Base-by-base conservation (phyloP, 2,329 filamentous ascomycete species). In the Fusarium buharicum region DNA sequence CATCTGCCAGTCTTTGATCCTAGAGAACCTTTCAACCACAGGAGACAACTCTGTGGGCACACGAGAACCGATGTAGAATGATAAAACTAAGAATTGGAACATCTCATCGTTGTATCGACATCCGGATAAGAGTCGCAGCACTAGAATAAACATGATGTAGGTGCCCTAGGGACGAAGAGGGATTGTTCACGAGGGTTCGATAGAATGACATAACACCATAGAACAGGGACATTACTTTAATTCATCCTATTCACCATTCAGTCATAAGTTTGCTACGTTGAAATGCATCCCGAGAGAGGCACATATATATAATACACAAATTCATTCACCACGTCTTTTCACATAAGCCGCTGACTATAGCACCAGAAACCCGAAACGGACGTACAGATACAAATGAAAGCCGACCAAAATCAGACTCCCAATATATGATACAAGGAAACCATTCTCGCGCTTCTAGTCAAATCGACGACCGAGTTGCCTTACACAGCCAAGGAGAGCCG, bases 341-440 rank as follows among this genome's bases (percentile, higher is more conserved):
- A 22, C 10, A 14, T 12, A 28, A 18, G 22, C 12, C 24, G 14
- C 37, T 22, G 11, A 34, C 10, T 16, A 31, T 16, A 17, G n/a
- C 24, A 45, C 24, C 13, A 2, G 13, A 33, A 40, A 33, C 30
- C 20, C 27, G n/a, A 33, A 48, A 5, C 8, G 18, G 37, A 12
- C 13, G 36, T 51, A 52, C n/a, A 55, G 10, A 37, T 65, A 66
- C 45, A 66, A 20, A 39, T 39, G 45, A 40, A 10, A 20, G 36
- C 14, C 14, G 22, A 22, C 13, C 7, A 2, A 11, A 28, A 40
- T 18, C 20, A 37, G 33, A 34, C 36, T 43, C 17, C 46, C 45
- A 44, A 38, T 4, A 50, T 63, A 66, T 63, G 24, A 43, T 66
- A 66, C 58, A 65, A 33, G 43, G 39, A 49, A 28, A 34, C 30